phyloP scores from a whole-genome alignment of 345 rosid genomes.

The Pistacia atlantica region DNA sequence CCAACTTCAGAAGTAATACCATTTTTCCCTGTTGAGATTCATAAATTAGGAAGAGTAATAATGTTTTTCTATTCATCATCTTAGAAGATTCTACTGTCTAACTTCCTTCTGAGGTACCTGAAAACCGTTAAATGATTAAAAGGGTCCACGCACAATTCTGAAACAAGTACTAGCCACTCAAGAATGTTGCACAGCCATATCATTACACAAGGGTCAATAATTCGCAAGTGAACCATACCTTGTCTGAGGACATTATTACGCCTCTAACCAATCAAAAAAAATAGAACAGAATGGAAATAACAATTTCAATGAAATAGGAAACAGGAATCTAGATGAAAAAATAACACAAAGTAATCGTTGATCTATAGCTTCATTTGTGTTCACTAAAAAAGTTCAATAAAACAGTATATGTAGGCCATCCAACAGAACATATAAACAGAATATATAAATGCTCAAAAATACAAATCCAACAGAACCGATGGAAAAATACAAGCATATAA shows the following conservation, averaged over 20 bases:
- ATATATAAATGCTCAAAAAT: neutral
- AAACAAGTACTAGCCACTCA: neutral
- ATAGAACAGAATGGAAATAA: no score
- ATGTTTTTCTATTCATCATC: no score
- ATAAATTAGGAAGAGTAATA: no score
- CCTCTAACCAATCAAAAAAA: no score
- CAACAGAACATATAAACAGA: neutral
- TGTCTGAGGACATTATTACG: neutral
- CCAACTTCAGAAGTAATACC: neutral
- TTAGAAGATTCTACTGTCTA: no score
- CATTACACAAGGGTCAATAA: no score
- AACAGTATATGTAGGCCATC: neutral
- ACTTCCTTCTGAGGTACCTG: no score
- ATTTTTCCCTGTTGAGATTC: no score
- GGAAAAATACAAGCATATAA: neutral
- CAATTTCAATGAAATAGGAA: no score
- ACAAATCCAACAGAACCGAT: neutral
- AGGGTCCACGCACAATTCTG: neutral
- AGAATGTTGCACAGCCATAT: neutral
- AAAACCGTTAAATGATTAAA: neutral
- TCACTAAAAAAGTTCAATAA: conserved; percentile 1
- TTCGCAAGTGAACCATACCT: no score
- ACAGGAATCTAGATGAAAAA: no score
- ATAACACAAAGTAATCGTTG: neutral
- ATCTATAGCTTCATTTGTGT: neutral